Evolutionary conservation across 1,284 basidiomycete genomes (phyloP).

Genomic region (Cryptococcus depauperatus): DNA sequence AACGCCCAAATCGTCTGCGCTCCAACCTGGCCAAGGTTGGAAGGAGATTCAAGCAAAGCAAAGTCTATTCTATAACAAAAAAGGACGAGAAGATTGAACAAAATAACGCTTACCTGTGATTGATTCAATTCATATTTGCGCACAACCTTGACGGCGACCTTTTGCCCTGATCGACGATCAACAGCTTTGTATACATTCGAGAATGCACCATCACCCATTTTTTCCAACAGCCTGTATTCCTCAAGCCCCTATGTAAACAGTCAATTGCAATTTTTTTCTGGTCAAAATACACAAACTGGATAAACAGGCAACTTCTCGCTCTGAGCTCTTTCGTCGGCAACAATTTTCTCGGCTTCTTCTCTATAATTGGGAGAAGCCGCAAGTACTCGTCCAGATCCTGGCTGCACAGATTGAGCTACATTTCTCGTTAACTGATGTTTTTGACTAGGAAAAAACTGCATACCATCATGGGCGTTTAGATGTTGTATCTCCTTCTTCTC

Average conservation of each 20-base stretch:
- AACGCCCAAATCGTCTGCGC: conserved; percentile 27
- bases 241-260: conserved; percentile 60
- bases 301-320: conserved; percentile 72
- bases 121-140: conserved; percentile 93
- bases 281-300: conserved; percentile 42
- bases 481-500: background rate
- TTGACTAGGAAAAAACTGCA: background rate
- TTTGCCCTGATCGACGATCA: conserved; percentile 65
- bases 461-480: background rate
- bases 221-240: conserved; percentile 68
- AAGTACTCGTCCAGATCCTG: conserved; percentile 17
- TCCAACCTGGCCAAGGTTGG: conserved; percentile 36
- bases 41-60: conserved; percentile 24
- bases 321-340: conserved; percentile 66
- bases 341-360: conserved; percentile 63
- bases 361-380: conserved; percentile 46
- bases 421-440: background rate
- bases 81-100: conserved; percentile 6
- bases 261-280: background rate
- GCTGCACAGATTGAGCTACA: background rate
- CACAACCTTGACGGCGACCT: conserved; percentile 95
- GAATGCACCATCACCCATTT: conserved; percentile 98
- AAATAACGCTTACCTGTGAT: conserved; percentile 75
- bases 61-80: conserved; percentile 24
- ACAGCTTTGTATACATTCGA: conserved; percentile 95